Conservation (phyloP, 352 stramenopile species). For the Blastocystis sp. region DNA sequence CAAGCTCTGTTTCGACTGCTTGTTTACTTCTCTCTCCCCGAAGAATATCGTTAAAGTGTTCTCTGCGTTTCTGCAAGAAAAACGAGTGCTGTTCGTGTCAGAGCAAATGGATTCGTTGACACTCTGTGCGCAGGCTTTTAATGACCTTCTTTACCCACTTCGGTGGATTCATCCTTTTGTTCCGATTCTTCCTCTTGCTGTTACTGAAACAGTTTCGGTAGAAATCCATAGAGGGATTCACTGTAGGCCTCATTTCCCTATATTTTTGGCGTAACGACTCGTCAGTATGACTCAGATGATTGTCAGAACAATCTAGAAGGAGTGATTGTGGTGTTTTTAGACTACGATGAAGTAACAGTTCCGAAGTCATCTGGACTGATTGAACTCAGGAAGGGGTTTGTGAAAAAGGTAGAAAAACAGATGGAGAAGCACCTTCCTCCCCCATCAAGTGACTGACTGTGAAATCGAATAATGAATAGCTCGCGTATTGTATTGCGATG, state of each 20-base stretch:
- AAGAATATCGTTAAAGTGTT: constrained; percentile 52
- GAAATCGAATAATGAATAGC: neutral
- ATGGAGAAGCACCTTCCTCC: constrained; percentile 29
- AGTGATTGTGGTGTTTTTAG: constrained; percentile 18
- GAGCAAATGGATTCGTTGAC: constrained; percentile 31
- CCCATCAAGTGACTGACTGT: neutral
- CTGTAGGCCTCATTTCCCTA: constrained; percentile 13
- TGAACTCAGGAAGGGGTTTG: neutral
- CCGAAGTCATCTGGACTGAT: neutral
- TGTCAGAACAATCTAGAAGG: constrained; percentile 41
- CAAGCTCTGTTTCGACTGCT: constrained; percentile 57
- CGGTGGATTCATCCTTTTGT: constrained; percentile 47
- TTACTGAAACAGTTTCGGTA: constrained; percentile 41
- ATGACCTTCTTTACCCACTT: constrained; percentile 29
- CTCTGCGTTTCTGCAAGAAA: neutral
- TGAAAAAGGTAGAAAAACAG: constrained; percentile 13
- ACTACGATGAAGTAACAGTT: constrained; percentile 43
- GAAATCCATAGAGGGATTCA: too few species aligned
- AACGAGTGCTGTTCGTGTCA: constrained; percentile 38
- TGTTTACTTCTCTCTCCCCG: constrained; percentile 54
- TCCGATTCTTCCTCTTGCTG: constrained; percentile 49
- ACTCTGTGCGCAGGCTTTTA: constrained; percentile 21
- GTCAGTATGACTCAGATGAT: neutral
- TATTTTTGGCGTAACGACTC: constrained; percentile 30
- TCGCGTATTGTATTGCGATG: constrained; percentile 51